phyloP scores from a whole-genome alignment of 2,329 filamentous ascomycete species.

The Ceratocystiopsis sp. region DNA sequence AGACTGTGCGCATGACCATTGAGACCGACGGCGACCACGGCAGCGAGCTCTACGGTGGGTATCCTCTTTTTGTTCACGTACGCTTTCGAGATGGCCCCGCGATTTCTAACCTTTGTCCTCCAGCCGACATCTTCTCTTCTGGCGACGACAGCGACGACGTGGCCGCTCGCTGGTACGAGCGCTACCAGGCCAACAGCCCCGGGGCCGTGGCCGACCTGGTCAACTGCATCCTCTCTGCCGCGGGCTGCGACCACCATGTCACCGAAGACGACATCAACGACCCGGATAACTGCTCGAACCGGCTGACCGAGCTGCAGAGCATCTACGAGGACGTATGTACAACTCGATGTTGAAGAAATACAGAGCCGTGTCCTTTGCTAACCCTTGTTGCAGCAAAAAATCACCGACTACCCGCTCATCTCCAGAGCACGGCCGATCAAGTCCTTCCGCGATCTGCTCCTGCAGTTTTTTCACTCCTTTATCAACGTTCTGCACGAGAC shows the following conservation, averaged over 20 bases:
- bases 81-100: not conserved
- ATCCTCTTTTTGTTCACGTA: not conserved
- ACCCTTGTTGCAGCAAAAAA: constrained; percentile 37
- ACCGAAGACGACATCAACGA: constrained; percentile 74
- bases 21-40: constrained; percentile 34
- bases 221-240: constrained; percentile 50
- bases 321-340: constrained; percentile 59
- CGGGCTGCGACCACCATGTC: constrained; percentile 67
- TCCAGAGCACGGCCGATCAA: constrained; percentile 60
- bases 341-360: not conserved
- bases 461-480: constrained; percentile 63
- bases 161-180: constrained; percentile 41
- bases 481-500: constrained; percentile 66
- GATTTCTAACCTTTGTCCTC: not conserved
- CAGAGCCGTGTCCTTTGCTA: too few relatives aligned
- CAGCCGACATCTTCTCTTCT: constrained; percentile 47
- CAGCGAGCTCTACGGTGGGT: constrained; percentile 38
- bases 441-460: constrained; percentile 61
- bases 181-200: constrained; percentile 36
- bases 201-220: constrained; percentile 43
- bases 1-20: constrained; percentile 33
- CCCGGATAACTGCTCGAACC: constrained; percentile 67
- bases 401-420: constrained; percentile 83
- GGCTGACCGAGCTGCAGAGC: constrained; percentile 70
- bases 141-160: constrained; percentile 38